These are phyloP conservation scores for Cytospora piceicola DNA, from an alignment of 2,329 filamentous ascomycete species.

Conservation along the genomic window DNA sequence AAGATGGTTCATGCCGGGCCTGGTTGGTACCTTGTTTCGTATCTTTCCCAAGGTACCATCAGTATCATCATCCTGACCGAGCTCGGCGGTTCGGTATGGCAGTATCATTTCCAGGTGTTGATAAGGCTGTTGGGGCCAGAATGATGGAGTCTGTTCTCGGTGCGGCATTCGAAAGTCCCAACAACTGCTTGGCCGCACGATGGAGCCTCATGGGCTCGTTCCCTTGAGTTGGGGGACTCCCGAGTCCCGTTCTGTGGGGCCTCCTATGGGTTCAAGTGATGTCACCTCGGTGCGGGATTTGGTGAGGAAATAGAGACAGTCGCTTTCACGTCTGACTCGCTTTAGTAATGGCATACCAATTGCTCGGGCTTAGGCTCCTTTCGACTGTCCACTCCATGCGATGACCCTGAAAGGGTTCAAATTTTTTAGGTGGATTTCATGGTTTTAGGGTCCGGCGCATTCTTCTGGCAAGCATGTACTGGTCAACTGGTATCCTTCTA, in stretches of 20 bases:
- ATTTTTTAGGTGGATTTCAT: not conserved
- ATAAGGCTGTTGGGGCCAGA: not conserved
- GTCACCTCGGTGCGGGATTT: not conserved
- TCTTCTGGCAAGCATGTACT: conserved; percentile 8
- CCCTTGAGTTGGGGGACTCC: not conserved
- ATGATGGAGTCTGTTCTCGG: not conserved
- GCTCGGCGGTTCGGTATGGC: not conserved
- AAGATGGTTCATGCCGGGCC: not conserved
- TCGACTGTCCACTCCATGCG: not conserved
- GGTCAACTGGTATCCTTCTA: conserved; percentile 8
- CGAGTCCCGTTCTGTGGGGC: conserved; percentile 4
- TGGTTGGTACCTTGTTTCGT: not conserved
- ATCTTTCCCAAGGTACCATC: not conserved
- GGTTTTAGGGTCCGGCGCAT: conserved; percentile 4
- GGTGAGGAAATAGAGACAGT: not conserved
- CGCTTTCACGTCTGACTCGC: not conserved
- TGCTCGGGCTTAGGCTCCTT: not conserved
- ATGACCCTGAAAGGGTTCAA: not conserved
- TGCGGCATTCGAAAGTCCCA: not conserved
- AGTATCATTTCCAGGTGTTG: not conserved
- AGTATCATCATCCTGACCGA: not conserved
- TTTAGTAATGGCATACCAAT: conserved; percentile 1
- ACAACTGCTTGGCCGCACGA: not conserved
- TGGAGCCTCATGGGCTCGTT: not conserved
- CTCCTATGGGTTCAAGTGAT: conserved; percentile 1